A percentile compares a stretch with the other conserved stretches of the same genome.
phyloP scores from a whole-genome alignment of 805 yeast species.

The Kluyveromyces wickerhamii region DNA sequence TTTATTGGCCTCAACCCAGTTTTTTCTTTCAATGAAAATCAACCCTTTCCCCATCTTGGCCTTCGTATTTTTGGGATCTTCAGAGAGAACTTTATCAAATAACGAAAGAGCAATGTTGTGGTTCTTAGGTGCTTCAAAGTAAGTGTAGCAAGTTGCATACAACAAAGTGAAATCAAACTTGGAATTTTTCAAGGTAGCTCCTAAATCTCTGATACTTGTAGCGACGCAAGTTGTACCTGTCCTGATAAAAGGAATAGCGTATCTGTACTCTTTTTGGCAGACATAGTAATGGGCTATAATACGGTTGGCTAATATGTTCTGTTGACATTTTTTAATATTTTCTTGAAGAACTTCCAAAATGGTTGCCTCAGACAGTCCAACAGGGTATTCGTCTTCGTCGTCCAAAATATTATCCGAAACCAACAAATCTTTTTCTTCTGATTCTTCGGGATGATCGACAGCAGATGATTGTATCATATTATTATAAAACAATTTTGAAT shows the following conservation, averaged over 20 bases:
- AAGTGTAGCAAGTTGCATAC: constrained; percentile 70
- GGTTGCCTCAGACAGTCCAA: constrained; percentile 39
- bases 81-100: constrained; percentile 52
- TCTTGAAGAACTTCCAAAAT: constrained; percentile 42
- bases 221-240: constrained; percentile 52
- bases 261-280: constrained; percentile 52
- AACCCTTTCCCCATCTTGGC: constrained; percentile 80
- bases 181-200: constrained; percentile 42
- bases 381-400: constrained; percentile 15
- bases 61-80: constrained; percentile 39
- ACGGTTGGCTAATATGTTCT: constrained; percentile 54
- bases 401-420: constrained; percentile 12
- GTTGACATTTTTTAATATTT: constrained; percentile 40
- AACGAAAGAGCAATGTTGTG: constrained; percentile 63
- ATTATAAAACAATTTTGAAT: constrained; percentile 25
- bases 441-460: constrained; percentile 14
- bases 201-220: constrained; percentile 37
- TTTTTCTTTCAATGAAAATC: constrained; percentile 59
- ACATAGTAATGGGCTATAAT: constrained; percentile 55
- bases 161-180: constrained; percentile 53
- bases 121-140: constrained; percentile 86
- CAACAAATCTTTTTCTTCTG: constrained; percentile 14
- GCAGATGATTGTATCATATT: constrained; percentile 13
- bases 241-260: constrained; percentile 52
- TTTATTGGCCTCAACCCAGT: constrained; percentile 44